phyloP scores from a whole-genome alignment of 371 early-diverging fungal species.

The Catenaria anguillulae region DNA sequence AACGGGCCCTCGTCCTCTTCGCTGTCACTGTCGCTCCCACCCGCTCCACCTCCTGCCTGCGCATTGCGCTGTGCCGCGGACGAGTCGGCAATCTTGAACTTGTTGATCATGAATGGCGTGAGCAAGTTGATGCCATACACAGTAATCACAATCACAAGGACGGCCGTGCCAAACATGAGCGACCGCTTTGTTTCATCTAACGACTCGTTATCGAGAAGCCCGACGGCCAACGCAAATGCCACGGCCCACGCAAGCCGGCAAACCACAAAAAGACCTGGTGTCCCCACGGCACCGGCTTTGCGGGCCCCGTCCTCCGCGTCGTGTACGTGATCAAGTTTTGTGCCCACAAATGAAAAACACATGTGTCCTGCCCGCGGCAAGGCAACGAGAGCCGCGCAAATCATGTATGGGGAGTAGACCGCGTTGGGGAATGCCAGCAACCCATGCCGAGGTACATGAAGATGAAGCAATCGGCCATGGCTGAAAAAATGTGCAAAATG shows the following conservation, averaged over 20 bases:
- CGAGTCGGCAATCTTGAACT: background rate
- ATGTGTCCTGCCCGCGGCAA: slow-evolving; percentile 29
- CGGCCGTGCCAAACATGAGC: slow-evolving; percentile 34
- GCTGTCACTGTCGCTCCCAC: background rate
- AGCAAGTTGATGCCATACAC: slow-evolving; percentile 4
- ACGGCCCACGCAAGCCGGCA: slow-evolving; percentile 93
- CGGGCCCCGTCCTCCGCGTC: too few species aligned
- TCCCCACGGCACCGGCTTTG: slow-evolving; percentile 51
- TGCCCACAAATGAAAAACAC: slow-evolving; percentile 40
- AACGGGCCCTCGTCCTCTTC: background rate
- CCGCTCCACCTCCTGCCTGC: background rate
- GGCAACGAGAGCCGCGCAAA: slow-evolving; percentile 24
- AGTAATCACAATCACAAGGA: slow-evolving; percentile 3
- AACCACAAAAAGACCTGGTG: slow-evolving; percentile 89
- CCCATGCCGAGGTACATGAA: slow-evolving; percentile 89
- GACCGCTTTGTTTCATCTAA: slow-evolving; percentile 52
- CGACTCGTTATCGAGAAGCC: slow-evolving; percentile 49
- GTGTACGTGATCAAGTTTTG: slow-evolving; percentile 24
- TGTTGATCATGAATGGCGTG: slow-evolving; percentile 1
- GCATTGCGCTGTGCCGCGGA: background rate
- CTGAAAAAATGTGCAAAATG: slow-evolving; percentile 74
- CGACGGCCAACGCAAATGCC: slow-evolving; percentile 81
- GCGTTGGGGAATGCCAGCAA: slow-evolving; percentile 46
- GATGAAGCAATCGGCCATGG: slow-evolving; percentile 83
- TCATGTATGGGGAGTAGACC: slow-evolving; percentile 17